These are phyloP conservation scores for Puccinia hordei DNA, from an alignment of 1,284 basidiomycete genomes.

Conservation along the genomic window DNA sequence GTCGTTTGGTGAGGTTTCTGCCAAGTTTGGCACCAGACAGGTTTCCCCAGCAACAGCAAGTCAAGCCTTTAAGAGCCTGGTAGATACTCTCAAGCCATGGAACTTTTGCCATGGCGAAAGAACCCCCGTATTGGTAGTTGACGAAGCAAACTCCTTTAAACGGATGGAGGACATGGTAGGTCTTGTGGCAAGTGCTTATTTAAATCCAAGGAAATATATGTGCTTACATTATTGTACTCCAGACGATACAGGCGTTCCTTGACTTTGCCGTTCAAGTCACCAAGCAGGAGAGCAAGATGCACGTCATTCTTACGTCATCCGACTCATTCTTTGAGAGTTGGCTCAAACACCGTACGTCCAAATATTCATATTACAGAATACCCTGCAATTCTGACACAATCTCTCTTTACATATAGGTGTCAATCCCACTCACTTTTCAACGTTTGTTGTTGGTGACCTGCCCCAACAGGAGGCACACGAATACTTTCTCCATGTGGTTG, in stretches of 20 bases:
- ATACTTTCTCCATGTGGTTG: neutral
- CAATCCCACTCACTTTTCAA: neutral
- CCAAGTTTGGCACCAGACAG: neutral
- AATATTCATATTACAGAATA: neutral
- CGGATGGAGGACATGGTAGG: neutral
- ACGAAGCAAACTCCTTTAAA: neutral
- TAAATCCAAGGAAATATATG: neutral
- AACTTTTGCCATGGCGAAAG: conserved; percentile 3
- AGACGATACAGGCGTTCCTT: neutral
- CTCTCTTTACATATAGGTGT: neutral
- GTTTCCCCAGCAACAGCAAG: neutral
- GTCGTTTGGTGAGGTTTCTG: neutral
- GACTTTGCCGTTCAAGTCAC: conserved; percentile 13
- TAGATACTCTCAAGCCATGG: neutral
- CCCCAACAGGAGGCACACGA: neutral
- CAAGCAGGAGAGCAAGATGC: neutral
- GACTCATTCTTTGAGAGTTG: neutral
- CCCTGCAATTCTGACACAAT: neutral
- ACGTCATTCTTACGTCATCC: neutral
- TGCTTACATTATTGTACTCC: conserved; percentile 2
- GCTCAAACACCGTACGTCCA: neutral
- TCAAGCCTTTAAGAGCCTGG: neutral
- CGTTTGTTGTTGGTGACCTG: neutral
- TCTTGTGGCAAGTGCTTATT: neutral
- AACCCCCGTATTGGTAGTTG: neutral